These are phyloP conservation scores for Zasmidium cellare DNA, from an alignment of 2,329 filamentous ascomycete species.

Conservation along the genomic window DNA sequence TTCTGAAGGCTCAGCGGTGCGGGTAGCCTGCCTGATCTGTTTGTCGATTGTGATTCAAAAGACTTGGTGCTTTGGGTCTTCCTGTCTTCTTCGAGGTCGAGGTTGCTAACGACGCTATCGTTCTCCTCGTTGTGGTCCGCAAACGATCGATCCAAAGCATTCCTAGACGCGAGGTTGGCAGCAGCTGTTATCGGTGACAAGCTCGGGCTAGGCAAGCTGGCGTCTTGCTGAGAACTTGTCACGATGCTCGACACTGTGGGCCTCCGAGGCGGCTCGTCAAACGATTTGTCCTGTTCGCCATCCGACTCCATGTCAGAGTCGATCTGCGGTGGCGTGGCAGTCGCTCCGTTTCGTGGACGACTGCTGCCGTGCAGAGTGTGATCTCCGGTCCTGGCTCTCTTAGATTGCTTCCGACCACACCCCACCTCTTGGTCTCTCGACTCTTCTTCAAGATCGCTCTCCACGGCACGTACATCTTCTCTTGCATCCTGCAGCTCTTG, in stretches of 20 bases:
- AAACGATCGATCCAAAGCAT: conserved; percentile 36
- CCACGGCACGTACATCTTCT: conserved; percentile 29
- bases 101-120: conserved; percentile 32
- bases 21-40: conserved; percentile 4
- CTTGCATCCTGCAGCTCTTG: conserved; percentile 30
- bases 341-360: conserved; percentile 3
- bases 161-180: conserved; percentile 54
- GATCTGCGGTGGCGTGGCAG: conserved; percentile 74
- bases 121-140: conserved; percentile 33
- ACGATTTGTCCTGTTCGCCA: conserved; percentile 21
- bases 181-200: conserved; percentile 86
- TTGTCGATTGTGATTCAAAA: conserved; percentile 24
- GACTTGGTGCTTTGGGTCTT: conserved; percentile 26
- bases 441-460: conserved; percentile 29
- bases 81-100: conserved; percentile 35
- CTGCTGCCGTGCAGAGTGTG: background rate
- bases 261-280: conserved; percentile 16
- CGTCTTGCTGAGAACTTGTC: conserved; percentile 76
- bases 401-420: background rate
- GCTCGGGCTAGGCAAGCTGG: conserved; percentile 90
- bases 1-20: conserved; percentile 16
- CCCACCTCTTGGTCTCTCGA: background rate
- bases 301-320: conserved; percentile 68
- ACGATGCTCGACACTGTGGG: conserved; percentile 57
- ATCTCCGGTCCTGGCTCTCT: conserved; percentile 21